Base-by-base conservation (phyloP, 2,329 filamentous ascomycete species). In the Cryphonectria japonica region DNA sequence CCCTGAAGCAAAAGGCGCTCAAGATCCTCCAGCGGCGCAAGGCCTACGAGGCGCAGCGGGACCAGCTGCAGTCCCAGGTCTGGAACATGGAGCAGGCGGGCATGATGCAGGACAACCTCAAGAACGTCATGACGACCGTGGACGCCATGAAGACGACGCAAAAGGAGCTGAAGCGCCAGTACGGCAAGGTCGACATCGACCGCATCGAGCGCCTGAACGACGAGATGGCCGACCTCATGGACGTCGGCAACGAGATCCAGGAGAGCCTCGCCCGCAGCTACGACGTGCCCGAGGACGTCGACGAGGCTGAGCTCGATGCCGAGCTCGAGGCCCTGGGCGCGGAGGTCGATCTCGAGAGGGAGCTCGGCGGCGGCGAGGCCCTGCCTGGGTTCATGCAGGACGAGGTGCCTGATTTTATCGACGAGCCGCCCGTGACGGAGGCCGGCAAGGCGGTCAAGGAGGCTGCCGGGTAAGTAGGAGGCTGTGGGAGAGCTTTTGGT, bases 61-160 rank as follows among this genome's bases (percentile, higher is more conserved):
- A 98, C 78, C 95, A 98, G 83, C 90, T 98, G 68, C 93, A 97
- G 83, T 88, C 92, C 75, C 96, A 99, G 83, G 93, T 93, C 32
- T 98, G 95, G 95, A 98, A 98, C 84, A 98, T 99, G 95, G 95
- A 98, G 84, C 95, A 98, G 83, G 95, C 95, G 3, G 92, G 93
- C 80, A 97, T 95, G 88, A 98, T 98, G 95, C 94, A 97, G 84
- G 95, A 98, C 83, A 98, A 98, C 79, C 88, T 99, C 68, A 96
- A 97, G 82, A 98, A 98, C 82, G 95, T 96, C 74, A 98, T 98
- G 95, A 97, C 94, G 26, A 98, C 96, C 39, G 95, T 98, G 61
- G 95, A 98, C 80, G 95, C 95, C 14, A 95, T 99, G 89, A 97
- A 98, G 88, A 94, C 92, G 1, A 98, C 95, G 34, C 97, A 96